A percentile compares a stretch with the other conserved stretches of the same genome.
phyloP scores from a whole-genome alignment of 495 filamentous ascomycete species.

The Podospora comata region DNA sequence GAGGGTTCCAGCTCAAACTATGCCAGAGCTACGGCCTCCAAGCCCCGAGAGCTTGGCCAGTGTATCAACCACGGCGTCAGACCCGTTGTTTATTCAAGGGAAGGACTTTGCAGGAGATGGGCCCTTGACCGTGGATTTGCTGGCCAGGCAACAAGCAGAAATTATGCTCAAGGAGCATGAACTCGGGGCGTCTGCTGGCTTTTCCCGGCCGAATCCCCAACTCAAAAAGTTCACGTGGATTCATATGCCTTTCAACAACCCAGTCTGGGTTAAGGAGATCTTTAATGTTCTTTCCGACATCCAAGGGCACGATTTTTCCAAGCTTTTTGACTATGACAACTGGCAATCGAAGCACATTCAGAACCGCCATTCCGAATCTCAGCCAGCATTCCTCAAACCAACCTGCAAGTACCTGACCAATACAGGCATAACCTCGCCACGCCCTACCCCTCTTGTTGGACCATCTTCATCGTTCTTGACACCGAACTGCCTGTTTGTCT shows the following conservation, averaged over 20 bases:
- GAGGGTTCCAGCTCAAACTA: slow-evolving; percentile 30
- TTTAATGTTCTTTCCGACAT: slow-evolving; percentile 39
- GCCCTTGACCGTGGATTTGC: slow-evolving; percentile 13
- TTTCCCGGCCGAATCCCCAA: slow-evolving; percentile 39
- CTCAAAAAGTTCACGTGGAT: slow-evolving; percentile 60
- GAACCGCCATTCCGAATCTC: slow-evolving; percentile 43
- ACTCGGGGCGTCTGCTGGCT: slow-evolving; percentile 34
- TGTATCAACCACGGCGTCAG: slow-evolving; percentile 31
- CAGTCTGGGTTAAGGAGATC: slow-evolving; percentile 59
- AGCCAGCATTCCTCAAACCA: slow-evolving; percentile 47
- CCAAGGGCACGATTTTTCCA: slow-evolving; percentile 36
- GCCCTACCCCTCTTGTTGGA: slow-evolving; percentile 29
- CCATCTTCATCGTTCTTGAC: slow-evolving; percentile 18
- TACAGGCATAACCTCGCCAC: slow-evolving; percentile 33
- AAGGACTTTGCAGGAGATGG: slow-evolving; percentile 11
- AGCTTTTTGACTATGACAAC: slow-evolving; percentile 50
- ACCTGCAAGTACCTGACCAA: slow-evolving; percentile 45
- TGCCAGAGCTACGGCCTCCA: slow-evolving; percentile 29
- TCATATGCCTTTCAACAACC: slow-evolving; percentile 63
- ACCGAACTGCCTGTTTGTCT: slow-evolving; percentile 45
- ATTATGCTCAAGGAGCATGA: slow-evolving; percentile 27
- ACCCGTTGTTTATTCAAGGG: slow-evolving; percentile 23
- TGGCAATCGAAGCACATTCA: slow-evolving; percentile 48
- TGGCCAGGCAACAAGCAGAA: slow-evolving; percentile 23
- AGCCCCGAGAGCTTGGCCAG: slow-evolving; percentile 31